Percentiles rank a stretch among this genome's conserved stretches.
phyloP scores from a whole-genome alignment of 2,329 filamentous ascomycete genomes.

The Dothidotthia symphoricarpi region DNA sequence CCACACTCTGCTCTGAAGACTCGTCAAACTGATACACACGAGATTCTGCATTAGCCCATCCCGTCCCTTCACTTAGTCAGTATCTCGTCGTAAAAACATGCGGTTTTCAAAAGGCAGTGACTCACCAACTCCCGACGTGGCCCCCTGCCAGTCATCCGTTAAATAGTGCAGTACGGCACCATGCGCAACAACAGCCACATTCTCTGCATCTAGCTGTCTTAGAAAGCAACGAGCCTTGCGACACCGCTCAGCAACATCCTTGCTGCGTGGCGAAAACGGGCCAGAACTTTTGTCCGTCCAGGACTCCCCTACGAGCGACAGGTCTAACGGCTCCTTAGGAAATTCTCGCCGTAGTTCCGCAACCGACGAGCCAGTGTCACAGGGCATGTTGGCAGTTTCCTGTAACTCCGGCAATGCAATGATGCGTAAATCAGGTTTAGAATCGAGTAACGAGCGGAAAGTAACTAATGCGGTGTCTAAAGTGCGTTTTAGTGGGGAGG shows the following conservation, averaged over 20 bases:
- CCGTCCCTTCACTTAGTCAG: conserved; percentile 11
- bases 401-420: conserved; percentile 72
- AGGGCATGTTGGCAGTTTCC: conserved; percentile 70
- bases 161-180: conserved; percentile 80
- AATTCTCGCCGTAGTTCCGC: conserved; percentile 60
- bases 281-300: conserved; percentile 54
- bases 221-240: conserved; percentile 9
- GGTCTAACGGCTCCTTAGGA: conserved; percentile 58
- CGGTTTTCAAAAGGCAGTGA: no score
- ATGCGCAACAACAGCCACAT: conserved; percentile 74
- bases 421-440: conserved; percentile 40
- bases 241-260: conserved; percentile 23
- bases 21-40: conserved; percentile 16
- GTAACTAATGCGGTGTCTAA: conserved; percentile 69
- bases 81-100: conserved; percentile 1
- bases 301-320: conserved; percentile 56
- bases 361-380: conserved; percentile 61
- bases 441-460: conserved; percentile 54
- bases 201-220: conserved; percentile 4
- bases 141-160: conserved; percentile 66
- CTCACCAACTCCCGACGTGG: conserved; percentile 8
- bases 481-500: conserved; percentile 75
- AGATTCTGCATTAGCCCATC: conserved; percentile 20
- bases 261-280: conserved; percentile 37
- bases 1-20: conserved; percentile 1